A percentile compares a stretch with the other conserved stretches of the same genome.
phyloP scores from a whole-genome alignment of 345 rosid genomes.

The Eucalyptus curtisii region DNA sequence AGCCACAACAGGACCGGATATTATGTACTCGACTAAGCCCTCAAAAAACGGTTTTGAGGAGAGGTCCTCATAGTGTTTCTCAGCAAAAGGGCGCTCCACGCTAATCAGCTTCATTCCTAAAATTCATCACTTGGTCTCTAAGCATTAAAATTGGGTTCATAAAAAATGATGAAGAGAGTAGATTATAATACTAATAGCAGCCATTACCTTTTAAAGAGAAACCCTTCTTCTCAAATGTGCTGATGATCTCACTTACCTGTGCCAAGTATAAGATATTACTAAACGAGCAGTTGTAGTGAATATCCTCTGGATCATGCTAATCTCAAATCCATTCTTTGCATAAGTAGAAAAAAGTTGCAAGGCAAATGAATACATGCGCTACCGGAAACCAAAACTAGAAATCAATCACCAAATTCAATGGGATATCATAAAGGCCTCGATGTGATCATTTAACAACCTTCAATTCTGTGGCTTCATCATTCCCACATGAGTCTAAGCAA shows the following conservation, averaged over 20 bases:
- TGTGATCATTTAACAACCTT: neutral
- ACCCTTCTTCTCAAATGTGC: slow-evolving; percentile 94
- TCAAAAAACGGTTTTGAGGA: slow-evolving; percentile 81
- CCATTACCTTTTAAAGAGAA: slow-evolving; percentile 69
- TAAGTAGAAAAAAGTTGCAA: neutral
- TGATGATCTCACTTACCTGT: slow-evolving; percentile 84
- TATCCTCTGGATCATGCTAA: neutral
- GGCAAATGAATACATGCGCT: neutral
- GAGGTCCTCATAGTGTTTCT: slow-evolving; percentile 75
- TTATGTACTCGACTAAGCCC: slow-evolving; percentile 85
- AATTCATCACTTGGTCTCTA: neutral
- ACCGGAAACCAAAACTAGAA: neutral
- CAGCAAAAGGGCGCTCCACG: slow-evolving; percentile 73
- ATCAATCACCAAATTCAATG: neutral
- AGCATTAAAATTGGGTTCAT: neutral
- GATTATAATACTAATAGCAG: neutral
- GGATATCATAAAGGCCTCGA: neutral
- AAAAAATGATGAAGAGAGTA: neutral
- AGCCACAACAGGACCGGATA: slow-evolving; percentile 96
- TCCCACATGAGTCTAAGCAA: neutral
- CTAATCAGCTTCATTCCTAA: slow-evolving; percentile 63
- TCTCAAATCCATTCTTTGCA: neutral
- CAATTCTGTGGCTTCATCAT: neutral
- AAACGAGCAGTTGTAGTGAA: neutral
- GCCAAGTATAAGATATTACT: neutral